A percentile compares a stretch with the other conserved stretches of the same genome.
These are phyloP conservation scores for Pythium vanterpoolii DNA, from an alignment of 352 stramenopile genomes.

Conservation along the genomic window DNA sequence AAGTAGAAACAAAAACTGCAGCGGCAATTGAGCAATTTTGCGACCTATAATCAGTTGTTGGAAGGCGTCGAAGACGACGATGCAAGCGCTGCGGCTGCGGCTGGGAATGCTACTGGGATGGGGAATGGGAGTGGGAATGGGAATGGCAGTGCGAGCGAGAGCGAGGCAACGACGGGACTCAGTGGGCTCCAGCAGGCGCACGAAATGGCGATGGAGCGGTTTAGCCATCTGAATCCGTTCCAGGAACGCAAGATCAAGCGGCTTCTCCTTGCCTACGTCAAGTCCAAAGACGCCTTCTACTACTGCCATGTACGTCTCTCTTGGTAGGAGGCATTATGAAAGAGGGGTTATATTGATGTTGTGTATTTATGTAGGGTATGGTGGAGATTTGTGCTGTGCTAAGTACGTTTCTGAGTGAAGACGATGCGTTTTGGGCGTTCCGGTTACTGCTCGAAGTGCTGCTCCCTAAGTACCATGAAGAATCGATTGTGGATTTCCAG, in stretches of 20 bases:
- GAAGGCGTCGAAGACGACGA: constrained; percentile 26
- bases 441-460: constrained; percentile 66
- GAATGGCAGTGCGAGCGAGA: constrained; percentile 24
- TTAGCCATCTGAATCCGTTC: constrained; percentile 75
- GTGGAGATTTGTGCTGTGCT: constrained; percentile 76
- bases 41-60: constrained; percentile 55
- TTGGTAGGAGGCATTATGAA: too few species aligned
- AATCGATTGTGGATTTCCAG: constrained; percentile 78
- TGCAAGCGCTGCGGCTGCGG: background rate
- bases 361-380: constrained; percentile 42
- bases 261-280: constrained; percentile 72
- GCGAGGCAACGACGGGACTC: constrained; percentile 16
- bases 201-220: constrained; percentile 76
- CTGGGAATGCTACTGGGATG: too few species aligned
- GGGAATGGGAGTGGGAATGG: too few species aligned
- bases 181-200: constrained; percentile 61
- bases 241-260: constrained; percentile 83
- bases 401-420: constrained; percentile 70
- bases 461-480: constrained; percentile 78
- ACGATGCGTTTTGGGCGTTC: constrained; percentile 80
- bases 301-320: constrained; percentile 58
- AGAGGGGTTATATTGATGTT: too few species aligned
- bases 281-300: constrained; percentile 65
- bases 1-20: constrained; percentile 55
- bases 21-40: constrained; percentile 39